Evolutionary conservation across 345 rosid species (phyloP), one percentile per base, ranked within the genome.

Genomic region (Camelina sativa): DNA sequence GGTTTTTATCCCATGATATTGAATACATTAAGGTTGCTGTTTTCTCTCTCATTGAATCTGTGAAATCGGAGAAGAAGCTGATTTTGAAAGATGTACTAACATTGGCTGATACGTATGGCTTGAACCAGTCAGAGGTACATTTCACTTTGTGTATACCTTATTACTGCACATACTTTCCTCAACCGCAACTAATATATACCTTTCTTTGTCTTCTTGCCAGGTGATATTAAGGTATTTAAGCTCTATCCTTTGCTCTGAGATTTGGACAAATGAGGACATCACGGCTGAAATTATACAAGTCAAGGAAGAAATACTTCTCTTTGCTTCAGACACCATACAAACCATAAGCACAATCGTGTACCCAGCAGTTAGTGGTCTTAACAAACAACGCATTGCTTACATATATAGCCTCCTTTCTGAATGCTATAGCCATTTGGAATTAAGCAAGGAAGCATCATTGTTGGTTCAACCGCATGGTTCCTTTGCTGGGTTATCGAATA

Each of bases 191-290:
- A 75, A 73, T 62, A 38, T 19, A 47, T 35, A 44, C 37, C 54
- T n/a, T 17, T 64, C 20, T 20, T 57, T 74, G 6, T 46, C 25
- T 76, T 77, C 63, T 67, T 58, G 17, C 62, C 87, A 95, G 99
- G 91, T 92, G 47, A 74, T 95, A 55, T 86, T 83, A 16, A 63
- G 79, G 62, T 88, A 86, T 75, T 63, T 92, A 62, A 82, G 81
- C 82, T 83, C 90, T 67, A 80, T 89, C 65, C 89, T 95, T 60
- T 77, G 84, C 80, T 92, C 97, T 70, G 92, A 85, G 64, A 77
- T 85, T 56, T 95, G 97, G 98, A 80, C 88, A 46, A 82, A 88
- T 75, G 96, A 89, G 71, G 98, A 92, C 60, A 85, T 95, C 57
- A 77, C 76, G 60, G 84, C 86, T 72, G 97, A 89, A 82, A 86